Conservation (phyloP, 345 rosid species). For the Arabis alpina region DNA sequence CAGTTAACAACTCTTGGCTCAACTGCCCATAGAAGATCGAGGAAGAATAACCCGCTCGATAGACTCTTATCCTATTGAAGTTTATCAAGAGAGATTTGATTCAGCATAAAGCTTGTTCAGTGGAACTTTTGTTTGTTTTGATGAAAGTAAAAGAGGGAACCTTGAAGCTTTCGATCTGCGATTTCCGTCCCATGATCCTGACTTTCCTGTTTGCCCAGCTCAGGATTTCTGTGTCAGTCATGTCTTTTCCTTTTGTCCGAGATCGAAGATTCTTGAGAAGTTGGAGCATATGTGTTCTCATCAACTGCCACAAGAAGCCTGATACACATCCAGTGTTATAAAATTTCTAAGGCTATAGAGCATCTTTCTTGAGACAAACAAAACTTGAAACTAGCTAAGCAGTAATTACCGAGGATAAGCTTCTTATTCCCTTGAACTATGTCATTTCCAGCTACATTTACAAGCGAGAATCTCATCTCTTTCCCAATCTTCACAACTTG, state of each 20-base stretch:
- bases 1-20: constrained; percentile 98
- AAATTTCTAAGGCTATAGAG: neutral
- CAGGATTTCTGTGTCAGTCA: constrained; percentile 75
- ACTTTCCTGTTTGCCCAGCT: constrained; percentile 86
- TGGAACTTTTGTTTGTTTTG: neutral
- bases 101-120: constrained; percentile 15
- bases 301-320: constrained; percentile 97
- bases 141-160: constrained; percentile 43
- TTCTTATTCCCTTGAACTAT: constrained; percentile 95
- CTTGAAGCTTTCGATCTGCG: constrained; percentile 83
- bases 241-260: constrained; percentile 79
- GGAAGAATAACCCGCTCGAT: constrained; percentile 84
- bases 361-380: constrained; percentile 6
- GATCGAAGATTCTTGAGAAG: constrained; percentile 82
- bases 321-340: constrained; percentile 34
- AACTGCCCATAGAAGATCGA: constrained; percentile 88
- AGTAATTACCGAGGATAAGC: constrained; percentile 81
- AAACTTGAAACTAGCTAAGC: neutral
- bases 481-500: constrained; percentile 89
- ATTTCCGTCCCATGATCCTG: constrained; percentile 62
- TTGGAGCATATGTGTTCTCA: constrained; percentile 94
- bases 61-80: constrained; percentile 73
- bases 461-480: constrained; percentile 79
- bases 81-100: constrained; percentile 13
- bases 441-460: constrained; percentile 92